phyloP scores from a whole-genome alignment of 257 asterid genomes.

The Ophiorrhiza pumila region DNA sequence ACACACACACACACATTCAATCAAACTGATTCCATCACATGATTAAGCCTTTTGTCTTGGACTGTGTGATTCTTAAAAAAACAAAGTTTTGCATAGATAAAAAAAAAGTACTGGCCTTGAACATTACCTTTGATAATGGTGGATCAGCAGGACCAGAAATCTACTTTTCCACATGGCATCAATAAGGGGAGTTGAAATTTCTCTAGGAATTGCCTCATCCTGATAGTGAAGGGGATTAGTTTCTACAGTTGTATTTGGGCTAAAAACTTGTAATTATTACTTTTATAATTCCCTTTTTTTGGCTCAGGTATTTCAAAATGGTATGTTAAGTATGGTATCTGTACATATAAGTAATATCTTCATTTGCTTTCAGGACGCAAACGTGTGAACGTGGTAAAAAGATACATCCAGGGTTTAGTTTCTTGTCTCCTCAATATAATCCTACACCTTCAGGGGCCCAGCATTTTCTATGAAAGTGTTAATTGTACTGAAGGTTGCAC shows the following conservation, averaged over 20 bases:
- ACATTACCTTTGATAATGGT: background rate
- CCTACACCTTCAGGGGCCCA: constrained; percentile 75
- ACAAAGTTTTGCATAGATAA: background rate
- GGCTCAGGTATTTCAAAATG: background rate
- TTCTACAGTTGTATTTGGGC: background rate
- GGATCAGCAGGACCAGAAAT: background rate
- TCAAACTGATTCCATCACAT: background rate
- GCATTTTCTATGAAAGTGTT: constrained; percentile 39
- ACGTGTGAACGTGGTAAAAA: constrained; percentile 51
- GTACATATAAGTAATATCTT: constrained; percentile 8
- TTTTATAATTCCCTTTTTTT: background rate
- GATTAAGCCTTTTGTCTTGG: background rate
- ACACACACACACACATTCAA: background rate
- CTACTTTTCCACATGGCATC: background rate
- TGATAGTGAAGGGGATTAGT: background rate
- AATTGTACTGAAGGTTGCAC: constrained; percentile 30
- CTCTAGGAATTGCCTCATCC: background rate
- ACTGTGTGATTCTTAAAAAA: background rate
- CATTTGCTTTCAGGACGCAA: constrained; percentile 55
- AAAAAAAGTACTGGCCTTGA: background rate
- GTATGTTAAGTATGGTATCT: background rate
- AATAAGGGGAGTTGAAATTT: background rate
- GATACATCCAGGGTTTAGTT: constrained; percentile 63
- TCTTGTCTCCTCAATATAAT: constrained; percentile 72
- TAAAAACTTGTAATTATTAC: background rate